These are phyloP conservation scores for Suillus hirtellus DNA, from an alignment of 768 basidiomycete genomes.

Conservation along the genomic window DNA sequence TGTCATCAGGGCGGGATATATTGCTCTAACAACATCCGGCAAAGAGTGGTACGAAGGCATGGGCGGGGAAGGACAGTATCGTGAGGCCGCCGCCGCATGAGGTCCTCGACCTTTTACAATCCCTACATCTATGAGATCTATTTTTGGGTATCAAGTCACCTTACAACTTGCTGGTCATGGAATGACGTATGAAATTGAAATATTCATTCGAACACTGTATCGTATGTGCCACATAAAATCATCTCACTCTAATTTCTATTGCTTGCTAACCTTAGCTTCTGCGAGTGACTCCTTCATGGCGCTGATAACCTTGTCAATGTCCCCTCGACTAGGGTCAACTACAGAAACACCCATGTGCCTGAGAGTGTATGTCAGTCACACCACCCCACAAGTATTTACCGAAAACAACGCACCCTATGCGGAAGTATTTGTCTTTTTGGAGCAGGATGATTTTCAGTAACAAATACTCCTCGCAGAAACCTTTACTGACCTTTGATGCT, in stretches of 20 bases:
- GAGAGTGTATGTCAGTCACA: slow-evolving; percentile 10
- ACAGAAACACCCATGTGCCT: slow-evolving; percentile 93
- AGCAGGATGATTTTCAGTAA: slow-evolving; percentile 8
- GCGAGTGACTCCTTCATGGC: slow-evolving; percentile 61
- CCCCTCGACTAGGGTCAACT: slow-evolving; percentile 65
- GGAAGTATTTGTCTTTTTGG: slow-evolving; percentile 79
- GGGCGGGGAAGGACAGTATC: slow-evolving; percentile 72
- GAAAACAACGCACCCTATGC: slow-evolving; percentile 64
- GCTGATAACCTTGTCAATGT: slow-evolving; percentile 70
- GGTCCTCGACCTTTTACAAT: neutral
- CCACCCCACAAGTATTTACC: slow-evolving; percentile 5
- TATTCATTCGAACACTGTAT: neutral
- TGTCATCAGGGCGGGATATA: slow-evolving; percentile 89
- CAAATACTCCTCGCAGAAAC: neutral
- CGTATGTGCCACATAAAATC: neutral
- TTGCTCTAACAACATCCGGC: slow-evolving; percentile 81
- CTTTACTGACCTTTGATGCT: slow-evolving; percentile 68
- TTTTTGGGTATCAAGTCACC: neutral
- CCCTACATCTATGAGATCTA: neutral
- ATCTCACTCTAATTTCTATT: neutral
- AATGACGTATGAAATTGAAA: neutral
- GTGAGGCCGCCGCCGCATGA: slow-evolving; percentile 29
- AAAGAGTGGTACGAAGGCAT: slow-evolving; percentile 84
- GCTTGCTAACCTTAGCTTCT: slow-evolving; percentile 31
- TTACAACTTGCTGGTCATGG: neutral